Base-by-base conservation (phyloP, 2,329 filamentous ascomycete species). In the Amauroascus verrucosus region DNA sequence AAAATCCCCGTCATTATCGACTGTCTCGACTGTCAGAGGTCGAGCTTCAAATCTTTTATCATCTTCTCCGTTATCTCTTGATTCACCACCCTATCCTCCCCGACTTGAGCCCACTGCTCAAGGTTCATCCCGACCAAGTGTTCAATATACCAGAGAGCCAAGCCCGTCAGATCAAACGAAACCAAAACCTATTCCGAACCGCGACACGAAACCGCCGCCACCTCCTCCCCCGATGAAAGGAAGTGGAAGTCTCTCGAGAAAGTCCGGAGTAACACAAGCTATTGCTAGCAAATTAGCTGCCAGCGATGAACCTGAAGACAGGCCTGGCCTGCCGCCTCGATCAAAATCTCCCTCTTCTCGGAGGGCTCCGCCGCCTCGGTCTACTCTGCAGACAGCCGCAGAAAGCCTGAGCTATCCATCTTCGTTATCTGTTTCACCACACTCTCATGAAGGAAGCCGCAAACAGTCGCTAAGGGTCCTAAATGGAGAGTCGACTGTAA, bases 301-400 rank as follows among this genome's bases (percentile, higher is more conserved):
- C 3, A 63, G 59, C 38, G 66, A 70, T 41, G 61, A 53, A 9
- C 67, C 68, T 1, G 66, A 71, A 51, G 70, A 73, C 44, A 77
- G 77, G 28, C 79, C 78, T 1, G 68, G 67, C 8, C 64, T 79
- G 24, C 75, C 76, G 11, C 70, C 71, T 30, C 26, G 53, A n/a
- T 41, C 56, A 52, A 35, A 14, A 26, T 57, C 48, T 22, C 33
- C 43, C 9, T 30, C 49, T 20, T 41, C 45, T 13, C 46, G 47
- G 30, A 44, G 18, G 18, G 18, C 30, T 22, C 46, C 47, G 32
- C 28, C 24, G 22, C 46, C 44, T 22, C 51, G 33, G 3, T 35
- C 45, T 3, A 20, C 18, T 16, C 22, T 28, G 1, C 43, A 47
- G 6, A 48, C 16, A 18, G 22, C 32, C 18, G 3, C 28, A n/a